Conservation (phyloP, 805 yeast genomes). For the Ogataea paradorogensis region DNA sequence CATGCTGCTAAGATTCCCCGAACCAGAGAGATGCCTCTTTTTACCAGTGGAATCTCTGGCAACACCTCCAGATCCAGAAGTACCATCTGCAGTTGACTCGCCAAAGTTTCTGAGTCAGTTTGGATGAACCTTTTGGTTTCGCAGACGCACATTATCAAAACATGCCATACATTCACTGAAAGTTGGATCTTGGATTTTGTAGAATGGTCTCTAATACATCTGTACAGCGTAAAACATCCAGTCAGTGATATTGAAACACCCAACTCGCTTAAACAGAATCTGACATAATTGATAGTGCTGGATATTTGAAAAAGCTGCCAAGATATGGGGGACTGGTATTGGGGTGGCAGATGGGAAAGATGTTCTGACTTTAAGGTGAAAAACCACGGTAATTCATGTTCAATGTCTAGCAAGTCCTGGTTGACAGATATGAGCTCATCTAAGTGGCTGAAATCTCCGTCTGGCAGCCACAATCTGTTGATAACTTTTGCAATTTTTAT, state of each 20-base stretch:
- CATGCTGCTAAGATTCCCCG: not conserved
- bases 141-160: no score
- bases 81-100: not conserved
- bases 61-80: not conserved
- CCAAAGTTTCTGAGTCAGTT: not conserved
- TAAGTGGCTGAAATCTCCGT: constrained; percentile 6
- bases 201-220: no score
- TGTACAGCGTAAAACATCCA: no score
- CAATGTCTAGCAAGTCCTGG: not conserved
- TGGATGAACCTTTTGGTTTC: no score
- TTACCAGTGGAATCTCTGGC: not conserved
- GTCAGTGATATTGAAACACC: not conserved
- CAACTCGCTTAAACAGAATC: constrained; percentile 1
- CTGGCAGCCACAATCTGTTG: constrained; percentile 10
- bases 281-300: constrained; percentile 23
- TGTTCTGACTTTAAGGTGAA: not conserved
- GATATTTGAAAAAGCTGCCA: constrained; percentile 22
- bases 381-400: constrained; percentile 7
- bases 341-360: constrained; percentile 4
- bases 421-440: constrained; percentile 1
- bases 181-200: no score
- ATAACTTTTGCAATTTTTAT: no score
- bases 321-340: constrained; percentile 23
- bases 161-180: no score
- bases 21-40: not conserved